Conservation (phyloP, 768 basidiomycete genomes). For the Mrakia hoshinonis region DNA sequence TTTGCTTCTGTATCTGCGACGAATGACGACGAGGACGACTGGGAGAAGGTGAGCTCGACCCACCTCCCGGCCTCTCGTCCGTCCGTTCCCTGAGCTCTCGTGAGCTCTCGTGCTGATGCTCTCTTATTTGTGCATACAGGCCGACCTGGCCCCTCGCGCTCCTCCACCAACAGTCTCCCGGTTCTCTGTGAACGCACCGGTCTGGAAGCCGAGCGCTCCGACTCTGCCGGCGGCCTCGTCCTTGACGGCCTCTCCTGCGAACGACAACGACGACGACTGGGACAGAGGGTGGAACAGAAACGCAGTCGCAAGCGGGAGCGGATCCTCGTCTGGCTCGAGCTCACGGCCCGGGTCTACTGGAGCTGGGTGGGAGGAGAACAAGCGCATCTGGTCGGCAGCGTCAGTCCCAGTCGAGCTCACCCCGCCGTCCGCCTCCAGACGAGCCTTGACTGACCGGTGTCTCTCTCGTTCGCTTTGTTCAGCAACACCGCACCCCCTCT, state of each 20-base stretch:
- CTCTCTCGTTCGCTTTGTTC: neutral
- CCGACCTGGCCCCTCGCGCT: slow-evolving; percentile 4
- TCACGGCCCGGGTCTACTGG: neutral
- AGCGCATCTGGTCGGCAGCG: slow-evolving; percentile 24
- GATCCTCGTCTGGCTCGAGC: neutral
- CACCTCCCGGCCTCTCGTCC: neutral
- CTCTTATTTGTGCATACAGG: neutral
- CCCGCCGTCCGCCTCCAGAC: neutral
- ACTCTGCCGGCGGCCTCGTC: neutral
- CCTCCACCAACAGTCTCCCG: neutral
- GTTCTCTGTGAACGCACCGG: neutral
- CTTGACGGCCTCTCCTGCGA: neutral
- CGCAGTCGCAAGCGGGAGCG: neutral
- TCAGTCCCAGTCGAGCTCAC: neutral
- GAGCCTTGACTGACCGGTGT: neutral
- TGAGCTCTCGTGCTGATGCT: neutral
- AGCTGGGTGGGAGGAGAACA: slow-evolving; percentile 22
- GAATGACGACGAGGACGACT: slow-evolving; percentile 14
- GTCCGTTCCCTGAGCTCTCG: neutral
- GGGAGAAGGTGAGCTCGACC: slow-evolving; percentile 18
- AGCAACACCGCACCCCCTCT: slow-evolving; percentile 23
- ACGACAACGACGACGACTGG: slow-evolving; percentile 20
- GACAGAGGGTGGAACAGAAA: neutral
- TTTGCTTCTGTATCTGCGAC: neutral
- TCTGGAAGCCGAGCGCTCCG: neutral